Base-by-base conservation (phyloP, 2,329 filamentous ascomycete species). In the Pseudofabraea citricarpa region DNA sequence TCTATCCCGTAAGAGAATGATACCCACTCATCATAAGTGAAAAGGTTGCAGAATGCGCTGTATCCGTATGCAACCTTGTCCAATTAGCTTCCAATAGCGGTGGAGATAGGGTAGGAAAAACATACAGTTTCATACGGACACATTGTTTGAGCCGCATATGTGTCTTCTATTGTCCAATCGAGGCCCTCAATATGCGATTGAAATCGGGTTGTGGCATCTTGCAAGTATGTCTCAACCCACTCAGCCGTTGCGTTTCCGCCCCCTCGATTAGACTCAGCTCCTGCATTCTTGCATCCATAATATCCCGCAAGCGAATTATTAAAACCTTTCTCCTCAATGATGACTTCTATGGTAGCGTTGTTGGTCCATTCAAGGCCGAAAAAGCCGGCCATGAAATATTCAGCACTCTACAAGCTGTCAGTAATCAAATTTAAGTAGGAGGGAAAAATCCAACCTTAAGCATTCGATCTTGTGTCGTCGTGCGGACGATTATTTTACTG, bases 371-470 rank as follows among this genome's bases (percentile, higher is more conserved):
- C 76, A 0, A 88, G 72, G 1, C 85, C 85, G 57, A 90, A 90
- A 67, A 90, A 90, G 0, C 86, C 86, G 5, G 85, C 82, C 58
- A 89, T 66, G 64, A 88, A 90, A 62, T 90, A 85, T 62, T 90
- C 85, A 3, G 85, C 85, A 33, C 53, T 29, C 57, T 61, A 22
- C n/a, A 23, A 10, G 6, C 12, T 22, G 36, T 53, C 22, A 50
- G 29, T 44, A 9, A 16, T 24, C 7, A 12, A 29, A 8, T 26
- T 12, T 22, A 10, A 32, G 21, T 32, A 7, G 31, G 38, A 35
- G 13, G 19, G 15, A 31, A n/a, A 40, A 22, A 76, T 83, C 50
- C 27, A 23, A 59, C 58, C 60, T 89, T 82, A 18, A 85, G 68
- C 85, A 90, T 90, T 19, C 86, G 79, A 57, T 87, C 80, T 59